phyloP scores from a whole-genome alignment of 371 early-diverging fungal species.

The Mortierella sp. region DNA sequence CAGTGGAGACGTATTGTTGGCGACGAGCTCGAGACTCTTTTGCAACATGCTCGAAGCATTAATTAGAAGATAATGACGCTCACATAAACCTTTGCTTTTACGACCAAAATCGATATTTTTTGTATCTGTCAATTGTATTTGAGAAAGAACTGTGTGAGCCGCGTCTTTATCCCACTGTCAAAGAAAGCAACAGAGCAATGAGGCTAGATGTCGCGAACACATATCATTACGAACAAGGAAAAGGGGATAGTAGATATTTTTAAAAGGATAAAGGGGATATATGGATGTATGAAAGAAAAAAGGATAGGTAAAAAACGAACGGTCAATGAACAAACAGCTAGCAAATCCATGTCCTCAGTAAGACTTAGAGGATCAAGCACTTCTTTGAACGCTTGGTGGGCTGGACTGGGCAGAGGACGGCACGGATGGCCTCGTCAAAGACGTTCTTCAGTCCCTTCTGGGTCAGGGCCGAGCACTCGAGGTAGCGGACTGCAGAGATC shows the following conservation, averaged over 20 bases:
- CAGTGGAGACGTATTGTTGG: conserved; percentile 34
- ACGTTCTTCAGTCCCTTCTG: conserved; percentile 98
- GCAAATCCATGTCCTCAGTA: too few relatives aligned
- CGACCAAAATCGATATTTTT: too few relatives aligned
- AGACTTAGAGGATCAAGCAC: conserved; percentile 82
- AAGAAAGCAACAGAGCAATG: background rate
- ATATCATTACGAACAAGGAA: background rate
- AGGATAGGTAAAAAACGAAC: too few relatives aligned
- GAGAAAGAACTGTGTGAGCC: background rate
- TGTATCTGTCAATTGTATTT: too few relatives aligned
- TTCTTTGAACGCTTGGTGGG: conserved; percentile 74
- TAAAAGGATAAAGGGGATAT: conserved; percentile 3
- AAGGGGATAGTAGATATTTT: background rate
- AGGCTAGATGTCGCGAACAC: background rate
- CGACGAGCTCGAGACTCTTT: conserved; percentile 30
- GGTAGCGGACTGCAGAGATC: conserved; percentile 91
- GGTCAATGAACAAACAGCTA: too few relatives aligned
- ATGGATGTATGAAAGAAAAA: conserved; percentile 4
- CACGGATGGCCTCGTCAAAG: conserved; percentile 98
- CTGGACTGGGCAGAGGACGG: conserved; percentile 85
- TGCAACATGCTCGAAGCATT: conserved; percentile 10
- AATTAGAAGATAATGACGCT: too few relatives aligned
- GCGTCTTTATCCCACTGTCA: background rate
- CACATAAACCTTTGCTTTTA: too few relatives aligned
- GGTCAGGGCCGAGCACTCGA: conserved; percentile 99